Percentiles rank a stretch among this genome's conserved stretches.
Conservation (phyloP, 2,329 filamentous ascomycete species). For the Dactylella cylindrospora region DNA sequence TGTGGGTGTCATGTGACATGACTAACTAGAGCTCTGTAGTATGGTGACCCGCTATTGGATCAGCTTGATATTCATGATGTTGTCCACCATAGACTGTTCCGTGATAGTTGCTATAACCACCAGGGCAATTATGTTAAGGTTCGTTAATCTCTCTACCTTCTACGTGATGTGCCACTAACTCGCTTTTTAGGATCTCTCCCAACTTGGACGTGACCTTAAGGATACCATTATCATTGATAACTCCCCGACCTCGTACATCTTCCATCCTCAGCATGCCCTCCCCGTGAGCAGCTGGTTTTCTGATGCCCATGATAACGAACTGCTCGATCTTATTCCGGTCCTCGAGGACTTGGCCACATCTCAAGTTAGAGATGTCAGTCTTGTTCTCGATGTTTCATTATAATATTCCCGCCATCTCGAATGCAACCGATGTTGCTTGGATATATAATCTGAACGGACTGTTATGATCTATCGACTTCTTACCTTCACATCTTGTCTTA, state of each 20-base stretch:
- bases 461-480: conserved; percentile 44
- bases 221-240: conserved; percentile 99
- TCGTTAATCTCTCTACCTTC: conserved; percentile 35
- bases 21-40: conserved; percentile 58
- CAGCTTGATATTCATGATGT: conserved; percentile 97
- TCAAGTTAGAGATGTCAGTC: conserved; percentile 91
- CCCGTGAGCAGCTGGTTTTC: conserved; percentile 99
- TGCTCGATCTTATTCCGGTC: conserved; percentile 94
- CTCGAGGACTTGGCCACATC: conserved; percentile 90
- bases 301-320: conserved; percentile 97
- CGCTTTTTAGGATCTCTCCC: conserved; percentile 72
- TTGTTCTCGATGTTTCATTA: conserved; percentile 86
- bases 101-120: conserved; percentile 98
- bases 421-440: conserved; percentile 16
- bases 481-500: conserved; percentile 21
- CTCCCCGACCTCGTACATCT: conserved; percentile 98
- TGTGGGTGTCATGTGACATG: conserved; percentile 6
- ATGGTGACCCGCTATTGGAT: conserved; percentile 92
- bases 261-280: conserved; percentile 97
- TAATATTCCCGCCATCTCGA: conserved; percentile 51
- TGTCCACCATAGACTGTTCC: conserved; percentile 92
- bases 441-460: conserved; percentile 24
- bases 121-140: conserved; percentile 98
- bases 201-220: conserved; percentile 90
- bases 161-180: conserved; percentile 13